Percentiles rank a stretch among this genome's conserved stretches.
These are phyloP conservation scores for Bombardia bombarda DNA, from an alignment of 495 filamentous ascomycete species.

Conservation along the genomic window DNA sequence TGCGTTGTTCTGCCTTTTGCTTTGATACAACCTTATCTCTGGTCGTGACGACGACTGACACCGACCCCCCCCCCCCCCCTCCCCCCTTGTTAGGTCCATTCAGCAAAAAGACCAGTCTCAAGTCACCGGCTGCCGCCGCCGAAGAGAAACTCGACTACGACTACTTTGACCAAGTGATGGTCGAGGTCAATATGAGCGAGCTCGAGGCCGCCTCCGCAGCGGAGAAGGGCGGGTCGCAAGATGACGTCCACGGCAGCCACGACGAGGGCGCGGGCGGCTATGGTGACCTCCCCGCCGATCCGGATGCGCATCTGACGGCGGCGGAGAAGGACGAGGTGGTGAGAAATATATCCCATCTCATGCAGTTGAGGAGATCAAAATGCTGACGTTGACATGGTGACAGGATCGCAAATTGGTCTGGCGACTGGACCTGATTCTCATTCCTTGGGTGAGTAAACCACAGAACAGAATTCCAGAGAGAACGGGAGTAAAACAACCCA, in stretches of 20 bases:
- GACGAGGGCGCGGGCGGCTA: slow-evolving; percentile 13
- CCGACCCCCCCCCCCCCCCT: too few relatives aligned
- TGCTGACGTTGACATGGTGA: not conserved
- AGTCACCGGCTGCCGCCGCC: not conserved
- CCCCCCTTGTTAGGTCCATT: too few relatives aligned
- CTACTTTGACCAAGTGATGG: too few relatives aligned
- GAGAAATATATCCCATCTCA: slow-evolving; percentile 13
- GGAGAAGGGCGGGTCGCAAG: slow-evolving; percentile 20
- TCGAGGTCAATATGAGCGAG: slow-evolving; percentile 15
- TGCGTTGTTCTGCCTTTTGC: too few relatives aligned
- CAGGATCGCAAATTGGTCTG: slow-evolving; percentile 62
- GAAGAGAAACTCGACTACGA: slow-evolving; percentile 10
- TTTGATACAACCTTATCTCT: too few relatives aligned
- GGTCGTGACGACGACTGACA: too few relatives aligned
- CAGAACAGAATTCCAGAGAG: too few relatives aligned
- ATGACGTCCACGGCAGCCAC: slow-evolving; percentile 22
- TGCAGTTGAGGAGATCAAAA: not conserved
- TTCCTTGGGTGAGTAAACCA: slow-evolving; percentile 57
- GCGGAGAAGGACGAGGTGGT: slow-evolving; percentile 64
- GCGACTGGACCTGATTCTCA: slow-evolving; percentile 62
- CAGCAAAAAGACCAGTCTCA: too few relatives aligned
- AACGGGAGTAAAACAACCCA: too few relatives aligned
- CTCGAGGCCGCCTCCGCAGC: too few relatives aligned
- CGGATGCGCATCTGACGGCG: slow-evolving; percentile 58
- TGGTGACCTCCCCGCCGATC: slow-evolving; percentile 40